Base-by-base conservation (phyloP, 1,139 yeast genomes). In the Candida sanyaensis region DNA sequence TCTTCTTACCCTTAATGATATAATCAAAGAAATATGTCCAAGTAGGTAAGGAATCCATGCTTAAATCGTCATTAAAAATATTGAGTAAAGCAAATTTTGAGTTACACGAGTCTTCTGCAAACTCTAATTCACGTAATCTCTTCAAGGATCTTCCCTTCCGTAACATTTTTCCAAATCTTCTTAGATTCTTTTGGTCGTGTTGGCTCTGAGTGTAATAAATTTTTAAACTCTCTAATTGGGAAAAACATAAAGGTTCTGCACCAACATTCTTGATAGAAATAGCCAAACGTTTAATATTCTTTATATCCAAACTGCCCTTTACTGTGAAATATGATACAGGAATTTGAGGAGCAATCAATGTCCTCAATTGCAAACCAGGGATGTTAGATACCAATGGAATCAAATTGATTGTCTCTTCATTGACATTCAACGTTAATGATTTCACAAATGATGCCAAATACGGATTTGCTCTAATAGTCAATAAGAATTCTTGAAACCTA, bases 271-370 rank as follows among this genome's bases (percentile, higher is more conserved):
- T 44, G 12, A 34, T 21, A 9, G 50, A 44, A 8, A 48, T 31
- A 12, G 38, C 33, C 33, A 48, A 33, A 10, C 29, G 46, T 23
- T 44, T 44, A 6, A 48, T 37, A 12, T 9, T 30, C 4, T 23
- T 39, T 3, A 40, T 30, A 33, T 43, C 34, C n/a, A 39, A 17
- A 34, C 45, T 31, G 30, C 31, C 21, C 7, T 13, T 10, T 13
- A 28, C 27, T 7, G 41, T 31, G 21, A 47, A 47, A 33, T 43
- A 43, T 12, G 44, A 23, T 9, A 47, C 12, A 12, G 49, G 44
- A n/a, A 47, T 41, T 6, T 41, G 31, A 2, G 49, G 49, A 4
- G 49, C 49, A 43, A 47, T 37, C 27, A 47, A 43, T 10, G 44
- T 41, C 6, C 32, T 41, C 24, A 47, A 32, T 28, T 43, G 37